Conservation (phyloP, 192 early-diverging fungal species). For the Entrophospora sp. region DNA sequence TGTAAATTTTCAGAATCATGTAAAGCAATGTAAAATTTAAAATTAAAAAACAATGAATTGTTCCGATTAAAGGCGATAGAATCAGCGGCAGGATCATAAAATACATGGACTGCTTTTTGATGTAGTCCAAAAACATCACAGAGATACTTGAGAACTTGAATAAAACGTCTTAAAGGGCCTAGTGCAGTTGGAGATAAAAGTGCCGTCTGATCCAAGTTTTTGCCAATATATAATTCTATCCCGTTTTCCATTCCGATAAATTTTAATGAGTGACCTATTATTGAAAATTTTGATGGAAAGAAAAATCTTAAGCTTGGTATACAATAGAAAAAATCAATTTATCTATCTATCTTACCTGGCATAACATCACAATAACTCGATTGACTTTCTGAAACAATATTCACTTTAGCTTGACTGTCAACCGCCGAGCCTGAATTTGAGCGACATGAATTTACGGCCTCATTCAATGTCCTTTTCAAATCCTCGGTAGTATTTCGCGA, state of each 20-base stretch:
- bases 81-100: conserved; percentile 57
- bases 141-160: conserved; percentile 31
- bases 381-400: conserved; percentile 22
- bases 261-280: conserved; percentile 26
- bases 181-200: conserved; percentile 30
- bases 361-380: conserved; percentile 42
- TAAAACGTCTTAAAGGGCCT: conserved; percentile 32
- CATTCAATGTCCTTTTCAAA: conserved; percentile 21
- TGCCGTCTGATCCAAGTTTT: conserved; percentile 30
- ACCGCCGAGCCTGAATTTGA: conserved; percentile 28
- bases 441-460: conserved; percentile 23
- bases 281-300: neutral
- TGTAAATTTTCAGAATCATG: conserved; percentile 38
- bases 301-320: neutral
- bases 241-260: conserved; percentile 30
- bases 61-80: conserved; percentile 77
- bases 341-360: conserved; percentile 27
- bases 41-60: conserved; percentile 74
- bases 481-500: conserved; percentile 26
- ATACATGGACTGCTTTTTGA: conserved; percentile 56
- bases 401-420: conserved; percentile 19
- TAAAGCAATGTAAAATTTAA: conserved; percentile 63
- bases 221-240: conserved; percentile 30
- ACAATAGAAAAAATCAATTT: neutral
- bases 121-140: conserved; percentile 57